Base-by-base conservation (phyloP, 306 rosid genomes). In the Dalbergia oliveri region DNA sequence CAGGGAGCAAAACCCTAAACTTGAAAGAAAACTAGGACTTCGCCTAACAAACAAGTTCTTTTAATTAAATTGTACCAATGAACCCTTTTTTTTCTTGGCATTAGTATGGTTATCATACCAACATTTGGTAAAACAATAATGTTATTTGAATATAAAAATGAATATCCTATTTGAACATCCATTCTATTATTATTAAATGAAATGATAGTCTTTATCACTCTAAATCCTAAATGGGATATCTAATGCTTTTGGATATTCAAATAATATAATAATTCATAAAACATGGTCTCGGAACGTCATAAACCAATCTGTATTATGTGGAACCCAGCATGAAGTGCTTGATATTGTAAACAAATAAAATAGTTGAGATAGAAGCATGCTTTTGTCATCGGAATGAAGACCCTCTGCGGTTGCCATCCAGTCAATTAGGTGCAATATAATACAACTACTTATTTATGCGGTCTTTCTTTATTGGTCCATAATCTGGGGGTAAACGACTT, bases 1-100 rank as follows among this genome's bases (percentile, higher is more conserved):
- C 11, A 60, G 26, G 81, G 84, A 78, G 74, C 84, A 81, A 77
- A 67, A 73, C 86, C 87, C 88, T 53, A 79, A 82, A 33, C 69
- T 73, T 83, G 84, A 57, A 79, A 74, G 37, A 45, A 76, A 79
- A 73, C 69, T 53, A 69, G 59, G 82, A 64, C 65, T 64, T 50
- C 4, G 35, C 76, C 71, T 51, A 68, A 9, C 53, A 64, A 44
- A 51, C 76, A 43, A 73, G 34, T 70, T 81, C 51, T 82, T 60
- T 71, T 34, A 26, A 72, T 80, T 53, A 14, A 58, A 57, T 44
- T 59, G 66, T 44, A 39, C 13, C 11, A 15, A 21, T 6, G 56
- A 49, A 18, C 23, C 37, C 13, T 73, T 16, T 11, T 14, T 9
- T 74, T 62, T 71, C 62, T 73, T 61, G 53, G 37, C 31, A 21